A percentile compares a stretch with the other conserved stretches of the same genome.
Conservation (phyloP, 495 filamentous ascomycete species). For the Wilcoxina mikolae region DNA sequence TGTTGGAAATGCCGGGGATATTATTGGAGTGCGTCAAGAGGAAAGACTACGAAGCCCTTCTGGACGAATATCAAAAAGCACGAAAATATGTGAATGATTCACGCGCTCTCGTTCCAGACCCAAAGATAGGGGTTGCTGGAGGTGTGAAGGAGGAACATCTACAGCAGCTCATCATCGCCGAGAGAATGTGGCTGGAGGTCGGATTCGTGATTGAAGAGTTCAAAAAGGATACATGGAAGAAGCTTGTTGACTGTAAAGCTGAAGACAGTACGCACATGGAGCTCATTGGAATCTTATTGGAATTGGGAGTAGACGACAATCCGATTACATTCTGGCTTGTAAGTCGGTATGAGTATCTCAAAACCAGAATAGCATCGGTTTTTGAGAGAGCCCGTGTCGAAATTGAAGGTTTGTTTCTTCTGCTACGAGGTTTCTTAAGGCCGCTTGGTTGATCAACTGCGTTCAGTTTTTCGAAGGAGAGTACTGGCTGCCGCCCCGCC, state of each 20-base stretch:
- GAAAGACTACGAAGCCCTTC: constrained; percentile 70
- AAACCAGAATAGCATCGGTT: constrained; percentile 59
- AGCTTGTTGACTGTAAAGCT: constrained; percentile 42
- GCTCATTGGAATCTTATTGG: constrained; percentile 50
- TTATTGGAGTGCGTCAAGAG: constrained; percentile 74
- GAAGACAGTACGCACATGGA: constrained; percentile 26
- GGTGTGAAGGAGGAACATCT: constrained; percentile 55
- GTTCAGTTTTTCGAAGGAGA: constrained; percentile 53
- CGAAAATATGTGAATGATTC: constrained; percentile 60
- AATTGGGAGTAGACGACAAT: constrained; percentile 86
- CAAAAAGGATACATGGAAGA: constrained; percentile 77
- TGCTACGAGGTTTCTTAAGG: constrained; percentile 3
- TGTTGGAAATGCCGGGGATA: constrained; percentile 63
- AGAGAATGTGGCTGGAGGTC: constrained; percentile 89
- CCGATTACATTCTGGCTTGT: constrained; percentile 91
- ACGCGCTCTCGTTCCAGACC: constrained; percentile 44
- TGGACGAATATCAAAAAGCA: constrained; percentile 73
- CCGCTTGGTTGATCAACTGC: background rate
- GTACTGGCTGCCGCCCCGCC: constrained; percentile 60
- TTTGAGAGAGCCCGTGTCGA: constrained; percentile 75
- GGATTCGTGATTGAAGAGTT: constrained; percentile 67
- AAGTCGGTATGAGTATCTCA: constrained; percentile 75
- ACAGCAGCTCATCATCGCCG: constrained; percentile 71
- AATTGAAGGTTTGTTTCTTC: constrained; percentile 44
- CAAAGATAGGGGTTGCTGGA: constrained; percentile 35